Conservation (phyloP, 2,329 filamentous ascomycete species). For the Fusarium algeriense region DNA sequence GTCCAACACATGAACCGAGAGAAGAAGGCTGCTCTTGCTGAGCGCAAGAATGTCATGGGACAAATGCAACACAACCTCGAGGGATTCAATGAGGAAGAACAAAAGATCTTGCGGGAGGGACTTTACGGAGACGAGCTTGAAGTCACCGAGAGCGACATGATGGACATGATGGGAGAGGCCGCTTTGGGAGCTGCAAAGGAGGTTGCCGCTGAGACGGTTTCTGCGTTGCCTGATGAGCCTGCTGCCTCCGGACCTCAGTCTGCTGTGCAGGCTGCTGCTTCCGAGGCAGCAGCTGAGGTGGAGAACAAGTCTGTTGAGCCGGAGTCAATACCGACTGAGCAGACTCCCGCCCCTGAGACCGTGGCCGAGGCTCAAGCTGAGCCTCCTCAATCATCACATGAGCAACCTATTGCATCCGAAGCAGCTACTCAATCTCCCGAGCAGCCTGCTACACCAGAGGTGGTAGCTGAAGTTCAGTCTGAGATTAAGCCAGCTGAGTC, state of each 20-base stretch:
- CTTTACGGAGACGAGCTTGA: conserved; percentile 46
- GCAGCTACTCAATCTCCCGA: background rate
- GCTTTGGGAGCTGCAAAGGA: conserved; percentile 32
- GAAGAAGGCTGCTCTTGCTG: conserved; percentile 47
- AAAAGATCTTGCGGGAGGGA: conserved; percentile 50
- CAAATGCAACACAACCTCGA: conserved; percentile 52
- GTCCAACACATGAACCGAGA: conserved; percentile 54
- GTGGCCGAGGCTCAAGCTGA: conserved; percentile 8
- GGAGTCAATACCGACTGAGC: background rate
- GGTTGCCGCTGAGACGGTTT: conserved; percentile 10
- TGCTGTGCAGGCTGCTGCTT: background rate
- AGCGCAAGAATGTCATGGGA: conserved; percentile 55
- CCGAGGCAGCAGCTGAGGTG: background rate
- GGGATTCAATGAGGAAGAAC: conserved; percentile 55
- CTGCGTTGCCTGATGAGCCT: background rate
- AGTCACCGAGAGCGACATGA: conserved; percentile 54
- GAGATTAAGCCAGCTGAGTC: conserved; percentile 3
- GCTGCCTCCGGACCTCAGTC: background rate
- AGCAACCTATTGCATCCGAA: background rate
- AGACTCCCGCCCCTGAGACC: background rate
- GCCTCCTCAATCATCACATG: background rate
- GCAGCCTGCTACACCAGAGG: background rate
- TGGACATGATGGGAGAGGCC: conserved; percentile 50
- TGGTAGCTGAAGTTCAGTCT: conserved; percentile 2
- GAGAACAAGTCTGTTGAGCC: too few species aligned